A percentile compares a stretch with the other conserved stretches of the same genome.
These are phyloP conservation scores for Chloranthus sessilifolius DNA, from an alignment of 164 flowering plant species.

Conservation along the genomic window DNA sequence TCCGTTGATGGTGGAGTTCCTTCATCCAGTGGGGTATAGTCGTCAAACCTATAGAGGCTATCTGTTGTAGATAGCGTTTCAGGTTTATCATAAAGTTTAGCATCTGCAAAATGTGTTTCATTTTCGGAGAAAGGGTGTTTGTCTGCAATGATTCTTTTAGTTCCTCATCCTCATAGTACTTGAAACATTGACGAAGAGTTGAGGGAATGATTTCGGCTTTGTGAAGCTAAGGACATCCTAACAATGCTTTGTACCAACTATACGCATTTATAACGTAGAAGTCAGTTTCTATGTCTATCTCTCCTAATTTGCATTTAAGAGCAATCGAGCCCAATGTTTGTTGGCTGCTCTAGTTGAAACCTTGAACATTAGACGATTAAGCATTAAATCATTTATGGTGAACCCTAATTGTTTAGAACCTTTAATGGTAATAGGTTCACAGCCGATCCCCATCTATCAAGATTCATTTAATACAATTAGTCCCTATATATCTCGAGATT, in stretches of 20 bases:
- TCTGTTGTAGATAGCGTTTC: no score
- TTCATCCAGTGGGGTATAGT: no score
- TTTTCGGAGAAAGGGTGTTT: no score
- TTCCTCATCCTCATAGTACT: neutral
- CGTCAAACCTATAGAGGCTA: no score
- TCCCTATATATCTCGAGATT: no score
- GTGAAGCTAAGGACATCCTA: neutral
- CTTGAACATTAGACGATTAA: neutral
- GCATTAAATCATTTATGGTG: neutral
- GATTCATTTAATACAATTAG: no score
- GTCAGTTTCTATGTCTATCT: neutral
- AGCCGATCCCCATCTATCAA: slow-evolving; percentile 1
- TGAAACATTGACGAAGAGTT: neutral
- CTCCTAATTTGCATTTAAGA: neutral
- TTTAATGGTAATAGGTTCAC: neutral
- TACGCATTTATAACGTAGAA: neutral
- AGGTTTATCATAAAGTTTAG: no score
- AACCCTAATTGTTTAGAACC: neutral
- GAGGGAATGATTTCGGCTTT: neutral
- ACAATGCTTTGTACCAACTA: neutral
- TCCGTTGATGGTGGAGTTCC: no score
- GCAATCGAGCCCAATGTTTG: neutral
- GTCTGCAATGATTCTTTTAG: neutral
- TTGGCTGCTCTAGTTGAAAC: neutral
- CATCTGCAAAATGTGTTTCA: no score